These are phyloP conservation scores for Arthrobotrys iridis DNA, from an alignment of 2,329 filamentous ascomycete genomes.

Conservation along the genomic window DNA sequence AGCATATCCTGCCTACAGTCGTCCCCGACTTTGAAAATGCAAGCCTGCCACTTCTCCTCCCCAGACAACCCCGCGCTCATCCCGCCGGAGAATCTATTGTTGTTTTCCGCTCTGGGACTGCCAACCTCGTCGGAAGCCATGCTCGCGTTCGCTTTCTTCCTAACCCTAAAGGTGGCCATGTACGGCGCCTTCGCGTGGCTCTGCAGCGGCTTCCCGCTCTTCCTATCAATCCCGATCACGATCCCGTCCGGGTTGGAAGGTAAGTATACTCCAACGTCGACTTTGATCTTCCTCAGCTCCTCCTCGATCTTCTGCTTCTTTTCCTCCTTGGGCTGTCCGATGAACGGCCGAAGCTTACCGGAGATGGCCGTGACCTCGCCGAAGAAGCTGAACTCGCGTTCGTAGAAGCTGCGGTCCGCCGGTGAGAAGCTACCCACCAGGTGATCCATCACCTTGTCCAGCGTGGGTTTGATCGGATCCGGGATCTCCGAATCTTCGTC, in stretches of 20 bases:
- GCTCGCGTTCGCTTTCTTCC: slow-evolving; percentile 73
- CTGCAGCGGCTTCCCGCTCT: slow-evolving; percentile 95
- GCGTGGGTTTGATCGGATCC: slow-evolving; percentile 88
- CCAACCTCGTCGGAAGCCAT: slow-evolving; percentile 59
- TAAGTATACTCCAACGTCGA: slow-evolving; percentile 96
- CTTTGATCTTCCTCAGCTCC: slow-evolving; percentile 94
- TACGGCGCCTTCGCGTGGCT: slow-evolving; percentile 98
- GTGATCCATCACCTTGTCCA: slow-evolving; percentile 87
- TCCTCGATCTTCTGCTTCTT: slow-evolving; percentile 99
- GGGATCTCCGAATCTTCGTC: slow-evolving; percentile 92
- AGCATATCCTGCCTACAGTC: slow-evolving; percentile 97
- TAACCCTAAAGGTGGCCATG: slow-evolving; percentile 98
- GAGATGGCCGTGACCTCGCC: slow-evolving; percentile 95
- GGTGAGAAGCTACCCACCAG: slow-evolving; percentile 83
- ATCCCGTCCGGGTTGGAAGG: slow-evolving; percentile 97
- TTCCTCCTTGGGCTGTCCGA: slow-evolving; percentile 90
- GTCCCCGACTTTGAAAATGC: slow-evolving; percentile 99
- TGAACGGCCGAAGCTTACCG: slow-evolving; percentile 91
- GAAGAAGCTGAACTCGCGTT: slow-evolving; percentile 97
- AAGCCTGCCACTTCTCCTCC: slow-evolving; percentile 97
- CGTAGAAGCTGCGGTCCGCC: slow-evolving; percentile 85
- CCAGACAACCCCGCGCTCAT: background rate
- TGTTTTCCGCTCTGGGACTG: slow-evolving; percentile 52
- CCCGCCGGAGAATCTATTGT: slow-evolving; percentile 65
- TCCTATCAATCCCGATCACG: slow-evolving; percentile 96